phyloP scores from a whole-genome alignment of 176 grass and related monocot genomes.

The Lolium multiflorum region DNA sequence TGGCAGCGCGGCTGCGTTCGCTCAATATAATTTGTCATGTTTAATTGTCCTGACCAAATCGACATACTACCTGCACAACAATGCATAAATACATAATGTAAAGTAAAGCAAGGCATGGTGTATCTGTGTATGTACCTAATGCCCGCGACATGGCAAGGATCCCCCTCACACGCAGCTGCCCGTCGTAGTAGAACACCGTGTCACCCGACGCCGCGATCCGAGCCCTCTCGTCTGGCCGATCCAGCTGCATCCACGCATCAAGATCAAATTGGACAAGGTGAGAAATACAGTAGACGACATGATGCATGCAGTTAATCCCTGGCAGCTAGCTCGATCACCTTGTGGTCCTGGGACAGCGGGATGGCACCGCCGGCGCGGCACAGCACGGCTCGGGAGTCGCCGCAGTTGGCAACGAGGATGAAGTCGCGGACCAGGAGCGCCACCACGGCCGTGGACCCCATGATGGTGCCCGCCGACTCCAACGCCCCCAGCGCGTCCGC shows the following conservation, averaged over 20 bases:
- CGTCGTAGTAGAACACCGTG: not conserved
- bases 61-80: no score
- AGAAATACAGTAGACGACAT: not conserved
- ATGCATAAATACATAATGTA: not conserved
- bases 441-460: conserved; percentile 80
- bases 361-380: conserved; percentile 49
- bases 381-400: conserved; percentile 87
- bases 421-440: conserved; percentile 50
- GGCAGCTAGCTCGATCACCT: conserved; percentile 48
- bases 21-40: no score
- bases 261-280: not conserved
- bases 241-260: not conserved
- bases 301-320: not conserved
- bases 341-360: conserved; percentile 82
- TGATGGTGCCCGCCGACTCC: conserved; percentile 42
- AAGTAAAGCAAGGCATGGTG: not conserved
- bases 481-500: conserved; percentile 35
- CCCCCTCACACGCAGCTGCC: not conserved
- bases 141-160: not conserved
- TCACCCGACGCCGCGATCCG: not conserved
- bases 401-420: conserved; percentile 76
- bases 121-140: not conserved
- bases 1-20: no score
- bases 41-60: no score
- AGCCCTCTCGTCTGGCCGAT: not conserved